A percentile compares a stretch with the other conserved stretches of the same genome.
Conservation (phyloP, 331 rosid species). For the Rhamnella rubrinervis region DNA sequence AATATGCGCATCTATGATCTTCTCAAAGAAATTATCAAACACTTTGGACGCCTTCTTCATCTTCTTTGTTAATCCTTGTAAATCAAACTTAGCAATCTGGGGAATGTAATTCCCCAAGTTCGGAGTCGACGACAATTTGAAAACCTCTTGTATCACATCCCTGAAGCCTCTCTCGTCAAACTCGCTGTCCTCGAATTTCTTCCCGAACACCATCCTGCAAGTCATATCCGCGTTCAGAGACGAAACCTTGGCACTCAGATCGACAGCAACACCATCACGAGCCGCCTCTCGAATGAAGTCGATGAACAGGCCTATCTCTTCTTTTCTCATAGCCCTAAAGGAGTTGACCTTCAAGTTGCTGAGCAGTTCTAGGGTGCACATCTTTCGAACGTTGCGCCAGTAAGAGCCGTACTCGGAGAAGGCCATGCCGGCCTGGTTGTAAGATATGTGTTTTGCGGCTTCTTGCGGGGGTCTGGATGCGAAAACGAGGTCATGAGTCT, state of each 20-base stretch:
- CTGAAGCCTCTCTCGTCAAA: constrained; percentile 11
- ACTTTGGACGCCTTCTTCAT: constrained; percentile 12
- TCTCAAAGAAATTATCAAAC: constrained; percentile 13
- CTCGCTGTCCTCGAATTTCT: constrained; percentile 14
- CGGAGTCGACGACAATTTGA: constrained; percentile 4
- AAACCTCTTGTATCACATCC: not conserved
- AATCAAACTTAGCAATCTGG: constrained; percentile 19
- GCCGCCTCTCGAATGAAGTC: not conserved
- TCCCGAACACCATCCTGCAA: constrained; percentile 24
- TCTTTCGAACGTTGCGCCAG: constrained; percentile 28
- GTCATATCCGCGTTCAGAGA: constrained; percentile 3
- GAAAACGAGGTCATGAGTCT: constrained; percentile 24
- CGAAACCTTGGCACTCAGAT: constrained; percentile 18
- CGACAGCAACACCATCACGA: not conserved
- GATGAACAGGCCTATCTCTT: constrained; percentile 1
- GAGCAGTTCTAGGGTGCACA: constrained; percentile 24
- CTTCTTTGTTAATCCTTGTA: constrained; percentile 12
- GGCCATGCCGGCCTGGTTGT: not conserved
- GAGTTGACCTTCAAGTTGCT: constrained; percentile 19
- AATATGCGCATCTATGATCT: constrained; percentile 21
- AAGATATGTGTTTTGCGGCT: constrained; percentile 5
- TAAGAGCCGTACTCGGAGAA: constrained; percentile 15
- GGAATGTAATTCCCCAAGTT: constrained; percentile 26
- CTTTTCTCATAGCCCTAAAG: constrained; percentile 14
- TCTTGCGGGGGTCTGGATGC: constrained; percentile 16